A percentile compares a stretch with the other conserved stretches of the same genome.
Evolutionary conservation across 352 stramenopile genomes (phyloP).

Genomic region (Plasmopara viticola): DNA sequence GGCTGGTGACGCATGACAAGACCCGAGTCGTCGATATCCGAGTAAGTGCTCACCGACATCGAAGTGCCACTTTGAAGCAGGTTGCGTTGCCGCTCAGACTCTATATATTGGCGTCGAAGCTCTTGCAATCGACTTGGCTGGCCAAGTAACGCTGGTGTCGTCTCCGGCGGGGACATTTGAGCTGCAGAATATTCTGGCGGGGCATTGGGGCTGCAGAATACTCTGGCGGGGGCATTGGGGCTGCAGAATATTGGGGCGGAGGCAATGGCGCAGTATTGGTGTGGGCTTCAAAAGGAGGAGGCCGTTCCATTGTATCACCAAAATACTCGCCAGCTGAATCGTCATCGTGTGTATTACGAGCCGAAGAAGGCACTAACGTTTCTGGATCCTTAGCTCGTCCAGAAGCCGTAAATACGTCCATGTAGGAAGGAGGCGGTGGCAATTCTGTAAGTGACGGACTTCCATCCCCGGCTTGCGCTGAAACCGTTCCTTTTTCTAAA

Average conservation of each 20-base stretch:
- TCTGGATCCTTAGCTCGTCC: constrained; percentile 25
- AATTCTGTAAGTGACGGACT: constrained; percentile 24
- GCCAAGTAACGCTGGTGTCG: constrained; percentile 13
- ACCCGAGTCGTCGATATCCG: constrained; percentile 61
- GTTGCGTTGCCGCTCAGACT: constrained; percentile 55
- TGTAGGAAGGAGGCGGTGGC: constrained; percentile 43
- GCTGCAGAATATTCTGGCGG: too few relatives aligned
- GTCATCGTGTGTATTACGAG: constrained; percentile 19
- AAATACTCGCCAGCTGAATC: constrained; percentile 18
- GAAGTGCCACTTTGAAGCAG: constrained; percentile 20
- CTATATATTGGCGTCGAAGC: constrained; percentile 65
- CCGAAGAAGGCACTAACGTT: constrained; percentile 9
- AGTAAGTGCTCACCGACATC: constrained; percentile 54
- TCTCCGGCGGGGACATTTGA: constrained; percentile 10
- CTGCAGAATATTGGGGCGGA: too few relatives aligned
- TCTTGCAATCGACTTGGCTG: constrained; percentile 40
- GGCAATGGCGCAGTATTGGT: constrained; percentile 11
- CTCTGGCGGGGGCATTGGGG: too few relatives aligned
- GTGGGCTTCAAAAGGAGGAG: constrained; percentile 28
- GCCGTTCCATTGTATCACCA: constrained; percentile 14
- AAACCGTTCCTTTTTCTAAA: constrained; percentile 32
- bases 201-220: too few relatives aligned
- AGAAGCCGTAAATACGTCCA: constrained; percentile 45
- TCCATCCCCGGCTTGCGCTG: constrained; percentile 18
- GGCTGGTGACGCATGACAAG: constrained; percentile 38